Evolutionary conservation across 2,329 filamentous ascomycete species (phyloP).

Genomic region (Penicillium digitatum): DNA sequence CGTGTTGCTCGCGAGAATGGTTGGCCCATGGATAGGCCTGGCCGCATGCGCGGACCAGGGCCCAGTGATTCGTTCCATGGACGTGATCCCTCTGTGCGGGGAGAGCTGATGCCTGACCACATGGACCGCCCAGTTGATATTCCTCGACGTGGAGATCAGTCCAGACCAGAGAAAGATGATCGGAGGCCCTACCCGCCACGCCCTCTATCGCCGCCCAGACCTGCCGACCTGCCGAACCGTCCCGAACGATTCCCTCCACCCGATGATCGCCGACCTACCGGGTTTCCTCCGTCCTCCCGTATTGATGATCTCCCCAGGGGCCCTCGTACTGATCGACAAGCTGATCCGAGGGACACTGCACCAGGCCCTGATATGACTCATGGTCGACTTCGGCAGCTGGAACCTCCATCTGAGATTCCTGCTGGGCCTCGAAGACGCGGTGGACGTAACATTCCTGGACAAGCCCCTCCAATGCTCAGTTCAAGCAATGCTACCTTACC

Average conservation of each 20-base stretch:
- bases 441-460: constrained; percentile 29
- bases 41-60: constrained; percentile 30
- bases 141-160: constrained; percentile 30
- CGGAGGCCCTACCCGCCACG: constrained; percentile 28
- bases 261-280: constrained; percentile 35
- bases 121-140: constrained; percentile 29
- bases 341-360: constrained; percentile 38
- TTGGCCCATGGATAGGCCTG: constrained; percentile 35
- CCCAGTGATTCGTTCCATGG: constrained; percentile 30
- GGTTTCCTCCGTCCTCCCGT: constrained; percentile 26
- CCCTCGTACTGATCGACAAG: constrained; percentile 46
- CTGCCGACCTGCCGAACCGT: constrained; percentile 30
- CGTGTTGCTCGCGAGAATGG: constrained; percentile 36
- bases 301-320: constrained; percentile 52
- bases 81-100: constrained; percentile 30
- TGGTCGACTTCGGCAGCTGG: constrained; percentile 45
- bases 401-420: constrained; percentile 45
- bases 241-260: constrained; percentile 35
- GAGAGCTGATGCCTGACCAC: constrained; percentile 34
- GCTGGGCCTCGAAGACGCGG: constrained; percentile 50
- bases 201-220: constrained; percentile 26
- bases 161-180: constrained; percentile 33
- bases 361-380: constrained; percentile 43
- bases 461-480: constrained; percentile 22
- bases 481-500: constrained; percentile 22